A percentile compares a stretch with the other conserved stretches of the same genome.
These are phyloP conservation scores for Isoetes taiwanensis DNA, from an alignment of 75 land plant genomes.

Conservation along the genomic window DNA sequence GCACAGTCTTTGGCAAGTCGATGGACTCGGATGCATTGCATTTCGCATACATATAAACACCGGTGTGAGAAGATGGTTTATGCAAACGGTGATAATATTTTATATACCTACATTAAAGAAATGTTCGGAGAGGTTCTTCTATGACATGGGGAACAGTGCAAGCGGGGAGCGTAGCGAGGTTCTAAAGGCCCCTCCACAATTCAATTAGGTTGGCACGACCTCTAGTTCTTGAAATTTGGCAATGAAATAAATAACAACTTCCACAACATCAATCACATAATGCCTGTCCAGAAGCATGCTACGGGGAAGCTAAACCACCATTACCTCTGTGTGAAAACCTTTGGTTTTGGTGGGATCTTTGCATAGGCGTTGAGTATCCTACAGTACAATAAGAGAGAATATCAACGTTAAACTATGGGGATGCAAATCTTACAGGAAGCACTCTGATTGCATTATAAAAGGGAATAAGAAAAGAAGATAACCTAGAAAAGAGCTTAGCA, in stretches of 20 bases:
- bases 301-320: no score
- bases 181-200: constrained; percentile 76
- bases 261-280: no score
- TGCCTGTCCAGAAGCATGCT: no score
- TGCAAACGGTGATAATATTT: no score
- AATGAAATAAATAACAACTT: no score
- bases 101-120: constrained; percentile 63
- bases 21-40: constrained; percentile 17
- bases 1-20: constrained; percentile 14
- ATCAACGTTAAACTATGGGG: no score
- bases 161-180: constrained; percentile 31
- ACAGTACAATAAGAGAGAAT: no score
- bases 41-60: no score
- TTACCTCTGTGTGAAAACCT: constrained; percentile 43
- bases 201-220: constrained; percentile 55
- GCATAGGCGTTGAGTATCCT: constrained; percentile 68
- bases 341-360: constrained; percentile 58
- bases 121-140: constrained; percentile 57
- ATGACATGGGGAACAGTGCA: constrained; percentile 25
- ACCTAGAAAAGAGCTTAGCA: constrained; percentile 85
- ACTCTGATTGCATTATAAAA: no score
- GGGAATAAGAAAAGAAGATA: not conserved
- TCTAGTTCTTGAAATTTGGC: constrained; percentile 81
- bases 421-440: no score
- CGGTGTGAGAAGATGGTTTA: no score